Percentiles rank a stretch among this genome's conserved stretches.
Evolutionary conservation across 495 filamentous ascomycete species (phyloP).

Genomic region (Xylaria castorea): DNA sequence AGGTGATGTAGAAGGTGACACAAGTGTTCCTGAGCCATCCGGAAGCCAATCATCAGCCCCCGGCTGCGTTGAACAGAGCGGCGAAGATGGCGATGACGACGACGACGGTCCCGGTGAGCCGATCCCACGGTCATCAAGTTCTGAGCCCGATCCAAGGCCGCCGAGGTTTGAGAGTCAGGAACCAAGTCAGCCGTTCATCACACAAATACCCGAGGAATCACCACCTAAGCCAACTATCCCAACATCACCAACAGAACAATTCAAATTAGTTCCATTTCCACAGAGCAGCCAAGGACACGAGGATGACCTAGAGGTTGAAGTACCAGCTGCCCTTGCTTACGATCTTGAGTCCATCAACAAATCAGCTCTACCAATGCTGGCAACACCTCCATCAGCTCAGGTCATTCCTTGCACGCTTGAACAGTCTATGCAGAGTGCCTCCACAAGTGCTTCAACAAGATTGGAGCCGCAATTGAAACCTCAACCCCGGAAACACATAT

Average conservation of each 20-base stretch:
- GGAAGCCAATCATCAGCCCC: slow-evolving; percentile 10
- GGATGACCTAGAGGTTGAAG: slow-evolving; percentile 59
- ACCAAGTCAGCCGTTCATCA: slow-evolving; percentile 28
- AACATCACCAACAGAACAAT: slow-evolving; percentile 2
- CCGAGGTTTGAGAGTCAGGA: slow-evolving; percentile 8
- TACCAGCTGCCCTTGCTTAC: slow-evolving; percentile 57
- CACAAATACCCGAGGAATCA: slow-evolving; percentile 34
- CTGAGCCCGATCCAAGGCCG: slow-evolving; percentile 11
- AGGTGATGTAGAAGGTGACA: background rate
- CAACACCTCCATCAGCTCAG: slow-evolving; percentile 52
- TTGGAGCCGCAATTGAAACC: background rate
- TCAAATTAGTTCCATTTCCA: slow-evolving; percentile 31
- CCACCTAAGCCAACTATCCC: slow-evolving; percentile 30
- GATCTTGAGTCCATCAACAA: slow-evolving; percentile 33
- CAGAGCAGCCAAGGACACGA: slow-evolving; percentile 52
- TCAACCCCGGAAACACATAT: slow-evolving; percentile 24
- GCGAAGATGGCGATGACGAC: slow-evolving; percentile 17
- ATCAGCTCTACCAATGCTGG: slow-evolving; percentile 24
- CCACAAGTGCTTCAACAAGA: slow-evolving; percentile 6
- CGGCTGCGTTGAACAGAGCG: background rate
- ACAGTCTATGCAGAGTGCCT: slow-evolving; percentile 23
- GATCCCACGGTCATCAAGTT: slow-evolving; percentile 26
- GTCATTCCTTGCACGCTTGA: slow-evolving; percentile 47
- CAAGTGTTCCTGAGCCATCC: slow-evolving; percentile 13
- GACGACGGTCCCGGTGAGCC: background rate